phyloP scores from a whole-genome alignment of 768 basidiomycete species.

The Fomitopsis serialis region DNA sequence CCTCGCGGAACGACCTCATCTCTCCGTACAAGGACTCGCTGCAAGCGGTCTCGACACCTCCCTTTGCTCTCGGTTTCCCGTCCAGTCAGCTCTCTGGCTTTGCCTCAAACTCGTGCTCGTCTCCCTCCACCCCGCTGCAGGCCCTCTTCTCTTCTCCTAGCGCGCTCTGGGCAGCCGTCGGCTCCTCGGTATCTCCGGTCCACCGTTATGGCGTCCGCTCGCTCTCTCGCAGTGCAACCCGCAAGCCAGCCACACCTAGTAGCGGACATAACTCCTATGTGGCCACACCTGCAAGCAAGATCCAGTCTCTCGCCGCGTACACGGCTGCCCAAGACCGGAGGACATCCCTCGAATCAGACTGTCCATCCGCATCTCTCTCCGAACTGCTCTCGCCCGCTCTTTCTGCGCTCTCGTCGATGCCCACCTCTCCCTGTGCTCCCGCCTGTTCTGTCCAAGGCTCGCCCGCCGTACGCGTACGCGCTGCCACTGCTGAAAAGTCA shows the following conservation, averaged over 20 bases:
- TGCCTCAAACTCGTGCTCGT: slow-evolving; percentile 3
- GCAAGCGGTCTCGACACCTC: not conserved
- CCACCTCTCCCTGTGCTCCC: slow-evolving; percentile 6
- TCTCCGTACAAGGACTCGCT: not conserved
- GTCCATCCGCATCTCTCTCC: not conserved
- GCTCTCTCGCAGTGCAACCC: not conserved
- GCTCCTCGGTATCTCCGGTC: slow-evolving; percentile 9
- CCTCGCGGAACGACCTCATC: not conserved
- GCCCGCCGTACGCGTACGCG: not conserved
- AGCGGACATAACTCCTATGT: not conserved
- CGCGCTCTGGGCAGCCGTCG: slow-evolving; percentile 11
- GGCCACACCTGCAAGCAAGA: slow-evolving; percentile 7
- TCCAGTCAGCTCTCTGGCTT: not conserved
- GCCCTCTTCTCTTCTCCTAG: slow-evolving; percentile 15
- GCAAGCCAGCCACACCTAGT: not conserved
- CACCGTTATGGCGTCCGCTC: slow-evolving; percentile 3
- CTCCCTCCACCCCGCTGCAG: slow-evolving; percentile 12
- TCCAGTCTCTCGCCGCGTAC: slow-evolving; percentile 14
- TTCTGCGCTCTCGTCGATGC: slow-evolving; percentile 13
- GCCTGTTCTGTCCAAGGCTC: not conserved
- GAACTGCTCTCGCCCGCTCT: slow-evolving; percentile 9
- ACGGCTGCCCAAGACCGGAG: slow-evolving; percentile 3
- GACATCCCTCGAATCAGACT: not conserved
- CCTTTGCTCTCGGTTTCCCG: not conserved
- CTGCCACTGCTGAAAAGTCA: not conserved